phyloP scores from a whole-genome alignment of 495 filamentous ascomycete genomes.

The Xylaria longipes region DNA sequence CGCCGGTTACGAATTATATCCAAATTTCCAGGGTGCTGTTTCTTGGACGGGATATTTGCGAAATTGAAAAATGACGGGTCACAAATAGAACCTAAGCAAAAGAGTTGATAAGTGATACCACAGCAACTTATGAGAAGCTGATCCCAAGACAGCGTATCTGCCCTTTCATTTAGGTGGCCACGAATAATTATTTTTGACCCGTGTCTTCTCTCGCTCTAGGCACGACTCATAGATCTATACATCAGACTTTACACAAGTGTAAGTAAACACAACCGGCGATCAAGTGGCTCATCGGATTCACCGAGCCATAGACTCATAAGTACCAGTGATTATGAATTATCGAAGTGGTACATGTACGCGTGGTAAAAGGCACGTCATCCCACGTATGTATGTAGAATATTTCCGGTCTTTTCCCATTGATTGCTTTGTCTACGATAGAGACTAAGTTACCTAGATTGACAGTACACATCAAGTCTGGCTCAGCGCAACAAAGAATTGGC shows the following conservation, averaged over 20 bases:
- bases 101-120: slow-evolving; percentile 1
- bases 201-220: neutral
- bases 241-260: neutral
- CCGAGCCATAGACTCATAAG: neutral
- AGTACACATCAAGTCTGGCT: neutral
- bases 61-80: neutral
- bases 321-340: neutral
- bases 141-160: neutral
- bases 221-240: neutral
- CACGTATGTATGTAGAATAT: neutral
- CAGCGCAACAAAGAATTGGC: slow-evolving; percentile 4
- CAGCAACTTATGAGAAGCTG: neutral
- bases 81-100: neutral
- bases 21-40: neutral
- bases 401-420: neutral
- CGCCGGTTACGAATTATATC: neutral
- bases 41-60: neutral
- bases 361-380: neutral
- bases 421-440: slow-evolving; percentile 8
- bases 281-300: neutral
- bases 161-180: neutral
- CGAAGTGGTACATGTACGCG: neutral
- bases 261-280: neutral
- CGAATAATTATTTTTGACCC: neutral
- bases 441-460: neutral